phyloP scores from a whole-genome alignment of 768 basidiomycete genomes.

The Chalciporus chontae region DNA sequence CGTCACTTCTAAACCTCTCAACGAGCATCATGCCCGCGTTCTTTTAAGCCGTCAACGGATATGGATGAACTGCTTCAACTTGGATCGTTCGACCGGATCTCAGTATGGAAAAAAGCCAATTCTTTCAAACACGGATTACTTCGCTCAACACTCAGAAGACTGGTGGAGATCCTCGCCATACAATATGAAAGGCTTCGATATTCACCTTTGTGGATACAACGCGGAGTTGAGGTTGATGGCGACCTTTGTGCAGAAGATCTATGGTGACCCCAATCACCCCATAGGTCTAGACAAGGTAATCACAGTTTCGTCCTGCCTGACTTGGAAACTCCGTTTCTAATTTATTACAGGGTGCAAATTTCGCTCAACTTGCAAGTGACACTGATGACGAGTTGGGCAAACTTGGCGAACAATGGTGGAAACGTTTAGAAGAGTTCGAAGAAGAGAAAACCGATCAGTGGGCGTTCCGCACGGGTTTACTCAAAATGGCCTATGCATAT shows the following conservation, averaged over 20 bases:
- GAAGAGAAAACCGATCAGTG: constrained; percentile 49
- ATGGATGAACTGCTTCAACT: constrained; percentile 88
- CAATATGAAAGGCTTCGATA: constrained; percentile 73
- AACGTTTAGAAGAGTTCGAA: constrained; percentile 47
- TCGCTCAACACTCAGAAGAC: constrained; percentile 61
- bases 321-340: constrained; percentile 2
- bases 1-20: constrained; percentile 64
- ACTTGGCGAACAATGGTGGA: constrained; percentile 55
- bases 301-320: background rate
- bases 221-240: constrained; percentile 65
- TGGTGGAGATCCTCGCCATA: constrained; percentile 70
- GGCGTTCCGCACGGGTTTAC: constrained; percentile 56
- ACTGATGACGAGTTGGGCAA: constrained; percentile 66
- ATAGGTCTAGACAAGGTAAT: constrained; percentile 72
- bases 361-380: constrained; percentile 59
- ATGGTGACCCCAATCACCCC: constrained; percentile 70
- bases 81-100: constrained; percentile 84
- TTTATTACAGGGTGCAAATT: constrained; percentile 49
- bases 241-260: constrained; percentile 58
- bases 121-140: constrained; percentile 73
- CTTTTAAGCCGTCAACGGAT: constrained; percentile 86
- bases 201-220: constrained; percentile 77
- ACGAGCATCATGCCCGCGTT: constrained; percentile 80
- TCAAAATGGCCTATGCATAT: constrained; percentile 65
- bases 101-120: constrained; percentile 88